Percentiles rank a stretch among this genome's conserved stretches.
Evolutionary conservation across 192 early-diverging fungal genomes (phyloP).

Genomic region (Paraglomus occultum): DNA sequence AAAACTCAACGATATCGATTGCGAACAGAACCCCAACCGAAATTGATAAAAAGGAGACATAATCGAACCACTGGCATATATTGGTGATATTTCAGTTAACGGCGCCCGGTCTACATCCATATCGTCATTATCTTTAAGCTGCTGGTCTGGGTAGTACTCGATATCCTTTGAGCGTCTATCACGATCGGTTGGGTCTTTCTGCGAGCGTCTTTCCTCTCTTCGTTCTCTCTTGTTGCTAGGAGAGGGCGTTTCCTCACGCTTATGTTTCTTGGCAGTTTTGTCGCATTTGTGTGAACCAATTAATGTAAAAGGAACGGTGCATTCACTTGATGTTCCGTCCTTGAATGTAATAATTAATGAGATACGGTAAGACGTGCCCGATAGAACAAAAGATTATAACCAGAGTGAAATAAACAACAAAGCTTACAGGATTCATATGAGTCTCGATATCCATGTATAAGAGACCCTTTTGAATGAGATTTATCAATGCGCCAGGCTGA

Average conservation of each 20-base stretch:
- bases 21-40: not conserved
- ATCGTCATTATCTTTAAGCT: constrained; percentile 33
- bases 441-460: constrained; percentile 89
- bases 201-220: constrained; percentile 48
- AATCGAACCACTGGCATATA: constrained; percentile 33
- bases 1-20: not conserved
- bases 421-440: constrained; percentile 71
- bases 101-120: constrained; percentile 38
- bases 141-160: constrained; percentile 31
- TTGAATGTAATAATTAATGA: constrained; percentile 27
- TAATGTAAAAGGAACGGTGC: constrained; percentile 67
- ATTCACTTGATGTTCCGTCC: constrained; percentile 79
- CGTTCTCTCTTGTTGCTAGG: constrained; percentile 37
- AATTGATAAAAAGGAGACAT: not conserved
- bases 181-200: constrained; percentile 46
- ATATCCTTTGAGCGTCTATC: constrained; percentile 46
- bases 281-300: constrained; percentile 67
- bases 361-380: not conserved
- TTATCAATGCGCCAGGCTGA: constrained; percentile 79
- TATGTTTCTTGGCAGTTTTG: constrained; percentile 42
- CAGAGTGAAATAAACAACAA: not conserved
- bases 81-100: constrained; percentile 34
- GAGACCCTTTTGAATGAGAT: constrained; percentile 87
- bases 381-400: not conserved
- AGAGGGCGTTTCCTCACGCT: constrained; percentile 33